Evolutionary conservation across 352 stramenopile species (phyloP).

Genomic region (Pythium phragmitis): DNA sequence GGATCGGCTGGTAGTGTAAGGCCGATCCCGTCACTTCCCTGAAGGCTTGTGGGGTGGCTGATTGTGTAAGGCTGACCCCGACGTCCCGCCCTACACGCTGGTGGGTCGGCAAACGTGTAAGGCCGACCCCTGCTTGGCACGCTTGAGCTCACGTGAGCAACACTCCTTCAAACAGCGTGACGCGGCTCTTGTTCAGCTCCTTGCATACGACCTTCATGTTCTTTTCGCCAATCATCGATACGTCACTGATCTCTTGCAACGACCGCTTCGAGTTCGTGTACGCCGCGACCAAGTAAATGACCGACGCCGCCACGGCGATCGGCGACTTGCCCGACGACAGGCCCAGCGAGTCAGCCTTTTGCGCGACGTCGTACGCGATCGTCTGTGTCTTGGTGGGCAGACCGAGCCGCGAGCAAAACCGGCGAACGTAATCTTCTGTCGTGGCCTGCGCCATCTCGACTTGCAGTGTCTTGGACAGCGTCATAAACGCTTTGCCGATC

Average conservation of each 20-base stretch:
- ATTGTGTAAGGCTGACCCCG: slow-evolving; percentile 1
- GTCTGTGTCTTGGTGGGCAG: slow-evolving; percentile 76
- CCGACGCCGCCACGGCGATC: slow-evolving; percentile 66
- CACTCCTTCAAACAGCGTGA: slow-evolving; percentile 76
- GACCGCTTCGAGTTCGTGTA: slow-evolving; percentile 82
- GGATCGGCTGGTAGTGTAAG: background rate
- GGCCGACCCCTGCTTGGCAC: background rate
- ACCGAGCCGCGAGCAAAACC: slow-evolving; percentile 73
- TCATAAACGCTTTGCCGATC: slow-evolving; percentile 83
- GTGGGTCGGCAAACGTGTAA: background rate
- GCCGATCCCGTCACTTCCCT: background rate
- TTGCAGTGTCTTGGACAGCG: slow-evolving; percentile 45
- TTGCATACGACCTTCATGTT: slow-evolving; percentile 86
- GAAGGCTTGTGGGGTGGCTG: background rate
- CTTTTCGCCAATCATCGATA: slow-evolving; percentile 81
- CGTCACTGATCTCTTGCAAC: slow-evolving; percentile 78
- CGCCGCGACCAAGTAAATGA: slow-evolving; percentile 81
- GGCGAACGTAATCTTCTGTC: slow-evolving; percentile 74
- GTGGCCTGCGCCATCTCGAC: slow-evolving; percentile 69
- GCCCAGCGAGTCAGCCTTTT: slow-evolving; percentile 67
- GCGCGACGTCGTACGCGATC: slow-evolving; percentile 72
- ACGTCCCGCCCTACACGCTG: background rate
- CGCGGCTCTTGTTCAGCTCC: slow-evolving; percentile 81
- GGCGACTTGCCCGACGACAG: slow-evolving; percentile 70
- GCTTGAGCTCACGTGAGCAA: slow-evolving; percentile 43